Evolutionary conservation across 768 basidiomycete genomes (phyloP), one percentile per base, ranked within the genome.

Genomic region (Leccinum longicurvipes): DNA sequence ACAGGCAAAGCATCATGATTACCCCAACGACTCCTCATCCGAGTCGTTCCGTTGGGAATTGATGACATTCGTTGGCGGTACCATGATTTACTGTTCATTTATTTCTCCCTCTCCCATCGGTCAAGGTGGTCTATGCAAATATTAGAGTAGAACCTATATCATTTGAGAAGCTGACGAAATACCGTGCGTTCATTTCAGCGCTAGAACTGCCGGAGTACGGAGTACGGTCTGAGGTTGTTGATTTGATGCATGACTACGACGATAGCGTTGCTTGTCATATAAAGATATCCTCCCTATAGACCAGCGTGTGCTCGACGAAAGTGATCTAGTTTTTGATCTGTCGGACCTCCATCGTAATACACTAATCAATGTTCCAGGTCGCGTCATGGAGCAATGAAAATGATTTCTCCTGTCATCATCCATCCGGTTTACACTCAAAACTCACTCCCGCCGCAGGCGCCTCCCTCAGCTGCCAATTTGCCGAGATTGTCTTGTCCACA

Each of bases 131-230:
- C n/a, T n/a, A n/a, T n/a, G n/a, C n/a, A n/a, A n/a, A n/a, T n/a
- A n/a, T n/a, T n/a, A n/a, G n/a, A n/a, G n/a, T n/a, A n/a, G n/a
- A n/a, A n/a, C n/a, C n/a, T n/a, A n/a, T n/a, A n/a, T n/a, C n/a
- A n/a, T n/a, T n/a, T n/a, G n/a, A n/a, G n/a, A n/a, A n/a, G n/a
- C n/a, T n/a, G n/a, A n/a, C n/a, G n/a, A n/a, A n/a, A n/a, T n/a
- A n/a, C n/a, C n/a, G n/a, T n/a, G n/a, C n/a, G n/a, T n/a, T n/a
- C n/a, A n/a, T n/a, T n/a, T n/a, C 47, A 79, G 77, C 75, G 21
- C 58, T 77, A 17, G 78, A 78, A 12, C 49, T 76, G 31, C 71
- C 56, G 9, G 74, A 70, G 27, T 76, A 71, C 56, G 9, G 74
- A 70, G 27, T 76, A 72, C 52, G 59, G 62, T 11, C 25, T 75